phyloP scores from a whole-genome alignment of 2,329 filamentous ascomycete species.

The Colletotrichum ledebouriae region DNA sequence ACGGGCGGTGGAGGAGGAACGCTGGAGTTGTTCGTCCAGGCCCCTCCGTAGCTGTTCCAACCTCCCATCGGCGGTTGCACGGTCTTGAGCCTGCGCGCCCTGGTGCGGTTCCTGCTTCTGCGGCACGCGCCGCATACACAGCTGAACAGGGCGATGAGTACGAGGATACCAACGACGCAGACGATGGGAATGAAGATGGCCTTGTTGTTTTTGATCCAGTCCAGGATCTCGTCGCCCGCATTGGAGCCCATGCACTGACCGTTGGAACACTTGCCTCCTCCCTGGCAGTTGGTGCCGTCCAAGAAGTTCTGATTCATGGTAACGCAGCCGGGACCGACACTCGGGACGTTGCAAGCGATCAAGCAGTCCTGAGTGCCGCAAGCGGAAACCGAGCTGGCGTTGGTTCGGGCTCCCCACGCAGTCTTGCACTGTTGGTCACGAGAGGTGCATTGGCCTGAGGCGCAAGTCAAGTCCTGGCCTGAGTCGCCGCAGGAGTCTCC shows the following conservation, averaged over 20 bases:
- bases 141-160: slow-evolving; percentile 79
- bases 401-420: slow-evolving; percentile 81
- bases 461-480: slow-evolving; percentile 78
- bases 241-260: slow-evolving; percentile 82
- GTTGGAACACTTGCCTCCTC: slow-evolving; percentile 83
- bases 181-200: slow-evolving; percentile 85
- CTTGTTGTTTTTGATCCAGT: slow-evolving; percentile 84
- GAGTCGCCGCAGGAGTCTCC: slow-evolving; percentile 77
- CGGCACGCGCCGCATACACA: slow-evolving; percentile 63
- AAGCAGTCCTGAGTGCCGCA: slow-evolving; percentile 78
- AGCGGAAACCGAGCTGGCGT: slow-evolving; percentile 82
- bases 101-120: slow-evolving; percentile 42
- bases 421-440: slow-evolving; percentile 90
- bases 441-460: slow-evolving; percentile 94
- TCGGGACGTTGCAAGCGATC: slow-evolving; percentile 80
- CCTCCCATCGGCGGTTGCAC: slow-evolving; percentile 39
- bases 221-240: slow-evolving; percentile 76
- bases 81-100: slow-evolving; percentile 46
- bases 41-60: slow-evolving; percentile 44
- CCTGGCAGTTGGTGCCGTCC: slow-evolving; percentile 88
- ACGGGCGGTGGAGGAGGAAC: slow-evolving; percentile 34
- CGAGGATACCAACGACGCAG: slow-evolving; percentile 75
- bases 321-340: slow-evolving; percentile 77
- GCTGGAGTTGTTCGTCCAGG: slow-evolving; percentile 33
- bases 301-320: slow-evolving; percentile 91